Percentiles rank a stretch among this genome's conserved stretches.
phyloP scores from a whole-genome alignment of 768 basidiomycete genomes.

The Nidularia sp. region DNA sequence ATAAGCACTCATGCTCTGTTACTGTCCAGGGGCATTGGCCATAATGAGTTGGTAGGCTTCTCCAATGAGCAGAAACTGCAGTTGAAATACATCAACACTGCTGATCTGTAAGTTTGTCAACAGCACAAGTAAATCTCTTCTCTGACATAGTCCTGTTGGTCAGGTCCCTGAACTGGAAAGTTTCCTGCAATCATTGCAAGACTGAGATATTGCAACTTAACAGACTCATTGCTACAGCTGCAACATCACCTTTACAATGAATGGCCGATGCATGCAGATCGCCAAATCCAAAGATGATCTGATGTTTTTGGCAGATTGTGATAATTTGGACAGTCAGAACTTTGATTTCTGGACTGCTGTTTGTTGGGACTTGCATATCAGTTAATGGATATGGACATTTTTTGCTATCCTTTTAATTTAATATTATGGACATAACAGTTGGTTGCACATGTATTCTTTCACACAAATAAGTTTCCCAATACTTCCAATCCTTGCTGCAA shows the following conservation, averaged over 20 bases:
- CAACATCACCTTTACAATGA: neutral
- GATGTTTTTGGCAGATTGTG: neutral
- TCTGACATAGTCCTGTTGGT: neutral
- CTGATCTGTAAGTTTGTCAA: neutral
- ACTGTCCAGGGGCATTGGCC: neutral
- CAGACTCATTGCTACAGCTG: neutral
- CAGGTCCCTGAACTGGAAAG: neutral
- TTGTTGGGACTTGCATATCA: no score
- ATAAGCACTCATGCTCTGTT: neutral
- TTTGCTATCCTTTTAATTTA: no score
- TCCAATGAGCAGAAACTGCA: neutral
- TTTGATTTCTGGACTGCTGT: neutral
- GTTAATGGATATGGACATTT: no score
- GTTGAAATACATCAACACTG: neutral
- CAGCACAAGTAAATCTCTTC: neutral
- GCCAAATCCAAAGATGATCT: neutral
- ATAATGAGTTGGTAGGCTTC: neutral
- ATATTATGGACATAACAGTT: no score
- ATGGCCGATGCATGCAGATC: neutral
- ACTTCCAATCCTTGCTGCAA: no score
- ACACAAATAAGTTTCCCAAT: no score
- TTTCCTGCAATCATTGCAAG: neutral
- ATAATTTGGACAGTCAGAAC: neutral
- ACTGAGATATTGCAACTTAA: neutral
- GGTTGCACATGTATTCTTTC: no score